Percentiles rank a stretch among this genome's conserved stretches.
Evolutionary conservation across 23 red algal genomes (phyloP).

Genomic region (Agarophyton chilense): DNA sequence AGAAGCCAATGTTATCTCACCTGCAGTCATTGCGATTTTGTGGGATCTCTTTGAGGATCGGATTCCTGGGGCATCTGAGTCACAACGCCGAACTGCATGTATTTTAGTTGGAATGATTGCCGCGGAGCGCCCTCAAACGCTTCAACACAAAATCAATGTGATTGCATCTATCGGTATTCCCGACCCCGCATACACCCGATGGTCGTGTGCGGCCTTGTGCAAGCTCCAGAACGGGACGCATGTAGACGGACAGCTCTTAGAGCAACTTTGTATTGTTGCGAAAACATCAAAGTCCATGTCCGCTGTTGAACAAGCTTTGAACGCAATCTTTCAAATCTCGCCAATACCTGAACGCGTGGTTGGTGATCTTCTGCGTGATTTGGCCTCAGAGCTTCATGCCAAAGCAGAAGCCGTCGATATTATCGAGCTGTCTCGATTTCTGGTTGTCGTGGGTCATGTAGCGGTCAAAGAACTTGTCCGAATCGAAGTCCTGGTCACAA

Average conservation of each 20-base stretch:
- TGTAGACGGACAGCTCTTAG: slow-evolving; percentile 16
- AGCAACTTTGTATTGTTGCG: slow-evolving; percentile 24
- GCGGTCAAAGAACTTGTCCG: slow-evolving; percentile 68
- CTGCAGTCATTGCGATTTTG: slow-evolving; percentile 54
- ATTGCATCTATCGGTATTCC: slow-evolving; percentile 37
- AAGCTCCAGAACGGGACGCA: slow-evolving; percentile 19
- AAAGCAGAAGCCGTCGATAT: not conserved
- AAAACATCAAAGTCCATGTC: slow-evolving; percentile 30
- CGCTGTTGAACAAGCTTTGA: slow-evolving; percentile 48
- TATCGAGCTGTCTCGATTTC: slow-evolving; percentile 49
- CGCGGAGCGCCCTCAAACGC: slow-evolving; percentile 26
- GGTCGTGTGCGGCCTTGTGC: slow-evolving; percentile 61
- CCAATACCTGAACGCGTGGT: slow-evolving; percentile 25
- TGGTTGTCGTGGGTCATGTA: slow-evolving; percentile 64
- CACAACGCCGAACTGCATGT: slow-evolving; percentile 54
- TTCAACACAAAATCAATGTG: slow-evolving; percentile 27
- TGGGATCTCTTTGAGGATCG: slow-evolving; percentile 81
- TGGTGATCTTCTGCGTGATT: slow-evolving; percentile 21
- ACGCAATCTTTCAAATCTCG: slow-evolving; percentile 42
- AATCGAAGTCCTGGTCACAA: slow-evolving; percentile 35
- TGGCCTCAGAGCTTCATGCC: slow-evolving; percentile 14
- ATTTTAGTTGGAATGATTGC: slow-evolving; percentile 65
- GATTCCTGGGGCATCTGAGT: slow-evolving; percentile 64
- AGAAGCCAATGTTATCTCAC: slow-evolving; percentile 29
- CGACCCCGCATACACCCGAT: slow-evolving; percentile 42